phyloP scores from a whole-genome alignment of 1,284 basidiomycete genomes.

The Pholiota adiposa region DNA sequence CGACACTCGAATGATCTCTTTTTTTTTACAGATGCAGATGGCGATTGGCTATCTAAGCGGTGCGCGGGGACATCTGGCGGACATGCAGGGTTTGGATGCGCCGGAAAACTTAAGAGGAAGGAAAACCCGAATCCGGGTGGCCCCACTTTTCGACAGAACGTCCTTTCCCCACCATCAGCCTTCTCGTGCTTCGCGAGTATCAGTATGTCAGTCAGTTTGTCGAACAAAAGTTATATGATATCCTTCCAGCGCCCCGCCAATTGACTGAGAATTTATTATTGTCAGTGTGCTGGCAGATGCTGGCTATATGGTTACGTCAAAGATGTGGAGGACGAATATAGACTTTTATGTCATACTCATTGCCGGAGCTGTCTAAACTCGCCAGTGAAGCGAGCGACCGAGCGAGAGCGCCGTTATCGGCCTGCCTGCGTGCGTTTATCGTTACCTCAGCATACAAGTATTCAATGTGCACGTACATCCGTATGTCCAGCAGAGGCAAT shows the following conservation, averaged over 20 bases:
- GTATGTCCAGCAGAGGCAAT: slow-evolving; percentile 10
- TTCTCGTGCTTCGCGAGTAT: slow-evolving; percentile 1
- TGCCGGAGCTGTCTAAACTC: slow-evolving; percentile 5
- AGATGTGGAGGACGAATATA: slow-evolving; percentile 7
- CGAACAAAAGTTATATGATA: background rate
- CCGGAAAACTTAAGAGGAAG: background rate
- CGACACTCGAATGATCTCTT: slow-evolving; percentile 5
- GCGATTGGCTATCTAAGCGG: slow-evolving; percentile 1
- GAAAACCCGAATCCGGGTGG: background rate
- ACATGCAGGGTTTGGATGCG: background rate
- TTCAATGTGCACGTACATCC: background rate
- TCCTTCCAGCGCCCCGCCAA: background rate
- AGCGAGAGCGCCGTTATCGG: slow-evolving; percentile 3
- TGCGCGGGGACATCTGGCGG: background rate
- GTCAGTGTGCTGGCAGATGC: background rate
- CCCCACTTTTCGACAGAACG: slow-evolving; percentile 1
- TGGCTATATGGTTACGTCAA: slow-evolving; percentile 3
- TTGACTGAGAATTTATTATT: background rate
- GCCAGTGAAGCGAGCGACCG: background rate
- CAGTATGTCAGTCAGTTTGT: background rate
- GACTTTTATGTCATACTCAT: slow-evolving; percentile 10
- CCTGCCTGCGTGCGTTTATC: background rate
- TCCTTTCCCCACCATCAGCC: slow-evolving; percentile 2
- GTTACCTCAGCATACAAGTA: slow-evolving; percentile 11
- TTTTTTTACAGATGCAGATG: slow-evolving; percentile 1